Percentiles rank a stretch among this genome's conserved stretches.
Evolutionary conservation across 768 basidiomycete species (phyloP).

Genomic region (Austroboletus eburneus): DNA sequence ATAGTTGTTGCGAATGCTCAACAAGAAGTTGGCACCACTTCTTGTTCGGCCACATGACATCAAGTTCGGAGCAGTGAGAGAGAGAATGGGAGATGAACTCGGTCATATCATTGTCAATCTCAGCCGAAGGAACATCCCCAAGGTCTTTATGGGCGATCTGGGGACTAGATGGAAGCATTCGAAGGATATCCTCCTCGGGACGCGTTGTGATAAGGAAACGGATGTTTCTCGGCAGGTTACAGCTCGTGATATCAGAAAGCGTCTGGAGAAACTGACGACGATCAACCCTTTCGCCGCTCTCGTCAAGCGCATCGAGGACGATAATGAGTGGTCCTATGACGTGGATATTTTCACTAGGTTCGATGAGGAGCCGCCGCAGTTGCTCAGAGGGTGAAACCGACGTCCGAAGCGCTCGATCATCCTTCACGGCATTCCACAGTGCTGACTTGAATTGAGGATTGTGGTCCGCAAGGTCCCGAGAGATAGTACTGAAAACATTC

Average conservation of each 20-base stretch:
- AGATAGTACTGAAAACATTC: constrained; percentile 33
- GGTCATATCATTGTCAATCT: constrained; percentile 14
- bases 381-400: constrained; percentile 20
- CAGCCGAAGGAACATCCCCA: background rate
- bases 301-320: constrained; percentile 34
- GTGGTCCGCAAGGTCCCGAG: constrained; percentile 31
- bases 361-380: constrained; percentile 26
- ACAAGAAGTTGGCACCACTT: constrained; percentile 21
- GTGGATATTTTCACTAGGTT: constrained; percentile 20
- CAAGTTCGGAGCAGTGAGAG: constrained; percentile 7
- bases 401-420: constrained; percentile 22
- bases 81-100: constrained; percentile 17
- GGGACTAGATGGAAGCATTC: background rate
- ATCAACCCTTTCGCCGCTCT: constrained; percentile 18
- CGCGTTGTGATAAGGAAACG: constrained; percentile 26
- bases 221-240: constrained; percentile 20
- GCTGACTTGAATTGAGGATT: constrained; percentile 22
- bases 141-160: constrained; percentile 13
- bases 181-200: constrained; percentile 20
- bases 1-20: constrained; percentile 26
- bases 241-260: constrained; percentile 8
- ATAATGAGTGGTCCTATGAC: constrained; percentile 31
- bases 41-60: constrained; percentile 20
- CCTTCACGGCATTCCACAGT: constrained; percentile 15
- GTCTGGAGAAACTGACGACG: constrained; percentile 16